Evolutionary conservation across 495 filamentous ascomycete species (phyloP).

Genomic region (Neurospora sp.): DNA sequence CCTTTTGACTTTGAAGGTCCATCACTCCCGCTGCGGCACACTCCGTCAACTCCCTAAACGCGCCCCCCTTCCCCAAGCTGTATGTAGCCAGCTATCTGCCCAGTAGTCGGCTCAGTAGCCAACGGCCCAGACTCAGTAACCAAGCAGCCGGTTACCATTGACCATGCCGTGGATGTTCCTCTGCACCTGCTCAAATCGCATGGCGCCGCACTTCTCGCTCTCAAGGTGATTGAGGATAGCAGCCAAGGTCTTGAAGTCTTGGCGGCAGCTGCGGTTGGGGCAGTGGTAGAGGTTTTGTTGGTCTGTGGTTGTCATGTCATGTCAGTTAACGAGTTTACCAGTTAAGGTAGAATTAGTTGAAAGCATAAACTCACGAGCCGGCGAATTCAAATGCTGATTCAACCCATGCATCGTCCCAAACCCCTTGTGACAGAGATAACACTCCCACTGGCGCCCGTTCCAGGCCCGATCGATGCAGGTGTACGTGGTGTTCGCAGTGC

Average conservation of each 20-base stretch:
- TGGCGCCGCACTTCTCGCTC: slow-evolving; percentile 41
- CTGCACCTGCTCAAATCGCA: slow-evolving; percentile 41
- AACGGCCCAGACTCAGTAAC: background rate
- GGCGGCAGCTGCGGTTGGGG: slow-evolving; percentile 33
- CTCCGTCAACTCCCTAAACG: background rate
- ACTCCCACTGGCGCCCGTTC: slow-evolving; percentile 21
- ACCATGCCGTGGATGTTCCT: slow-evolving; percentile 5
- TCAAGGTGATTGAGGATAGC: slow-evolving; percentile 46
- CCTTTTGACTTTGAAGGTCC: too few relatives aligned
- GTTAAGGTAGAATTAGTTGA: too few relatives aligned
- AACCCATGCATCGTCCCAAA: slow-evolving; percentile 10
- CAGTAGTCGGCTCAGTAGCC: background rate
- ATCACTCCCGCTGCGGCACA: background rate
- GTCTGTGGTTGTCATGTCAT: too few relatives aligned
- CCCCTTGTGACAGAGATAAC: slow-evolving; percentile 21
- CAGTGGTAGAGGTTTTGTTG: slow-evolving; percentile 45
- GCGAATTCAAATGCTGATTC: slow-evolving; percentile 27
- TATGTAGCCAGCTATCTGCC: background rate
- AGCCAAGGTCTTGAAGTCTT: slow-evolving; percentile 39
- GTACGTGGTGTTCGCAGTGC: slow-evolving; percentile 3
- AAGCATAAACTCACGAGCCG: too few relatives aligned
- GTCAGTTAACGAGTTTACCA: too few relatives aligned
- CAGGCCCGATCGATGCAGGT: slow-evolving; percentile 11
- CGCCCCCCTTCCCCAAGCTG: background rate
- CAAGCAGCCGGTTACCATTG: slow-evolving; percentile 7